Evolutionary conservation across 2,329 filamentous ascomycete genomes (phyloP).

Genomic region (Magnaporthales sp.): DNA sequence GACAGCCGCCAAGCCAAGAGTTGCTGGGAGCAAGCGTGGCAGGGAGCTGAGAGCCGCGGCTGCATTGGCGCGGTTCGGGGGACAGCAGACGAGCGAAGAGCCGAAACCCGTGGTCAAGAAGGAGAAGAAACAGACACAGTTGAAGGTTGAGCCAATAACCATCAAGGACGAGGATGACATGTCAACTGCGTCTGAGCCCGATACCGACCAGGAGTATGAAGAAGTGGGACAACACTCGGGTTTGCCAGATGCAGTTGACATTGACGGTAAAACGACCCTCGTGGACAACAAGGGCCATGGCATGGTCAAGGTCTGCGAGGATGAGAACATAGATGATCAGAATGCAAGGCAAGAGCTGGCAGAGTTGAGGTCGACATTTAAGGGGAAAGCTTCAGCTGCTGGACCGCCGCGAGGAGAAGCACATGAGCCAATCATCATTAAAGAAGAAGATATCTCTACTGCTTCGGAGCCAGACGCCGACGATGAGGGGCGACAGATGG

Average conservation of each 20-base stretch:
- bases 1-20: constrained; percentile 57
- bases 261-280: constrained; percentile 50
- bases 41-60: constrained; percentile 70
- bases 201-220: constrained; percentile 41
- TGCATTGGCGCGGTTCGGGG: constrained; percentile 63
- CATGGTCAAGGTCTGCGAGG: constrained; percentile 68
- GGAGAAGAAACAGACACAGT: constrained; percentile 3
- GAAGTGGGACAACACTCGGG: constrained; percentile 29
- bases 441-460: background rate
- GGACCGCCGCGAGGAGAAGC: background rate
- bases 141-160: constrained; percentile 23
- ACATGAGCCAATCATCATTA: background rate
- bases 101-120: constrained; percentile 21
- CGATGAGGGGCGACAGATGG: background rate
- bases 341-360: constrained; percentile 54
- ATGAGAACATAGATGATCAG: constrained; percentile 50
- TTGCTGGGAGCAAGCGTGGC: constrained; percentile 66
- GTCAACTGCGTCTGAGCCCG: constrained; percentile 29
- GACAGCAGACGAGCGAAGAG: constrained; percentile 20
- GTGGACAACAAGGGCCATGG: constrained; percentile 57
- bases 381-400: background rate
- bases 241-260: constrained; percentile 49
- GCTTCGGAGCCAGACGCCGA: background rate
- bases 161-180: constrained; percentile 11
- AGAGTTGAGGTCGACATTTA: constrained; percentile 47